These are phyloP conservation scores for Epithele typhae DNA, from an alignment of 768 basidiomycete genomes.

Conservation along the genomic window DNA sequence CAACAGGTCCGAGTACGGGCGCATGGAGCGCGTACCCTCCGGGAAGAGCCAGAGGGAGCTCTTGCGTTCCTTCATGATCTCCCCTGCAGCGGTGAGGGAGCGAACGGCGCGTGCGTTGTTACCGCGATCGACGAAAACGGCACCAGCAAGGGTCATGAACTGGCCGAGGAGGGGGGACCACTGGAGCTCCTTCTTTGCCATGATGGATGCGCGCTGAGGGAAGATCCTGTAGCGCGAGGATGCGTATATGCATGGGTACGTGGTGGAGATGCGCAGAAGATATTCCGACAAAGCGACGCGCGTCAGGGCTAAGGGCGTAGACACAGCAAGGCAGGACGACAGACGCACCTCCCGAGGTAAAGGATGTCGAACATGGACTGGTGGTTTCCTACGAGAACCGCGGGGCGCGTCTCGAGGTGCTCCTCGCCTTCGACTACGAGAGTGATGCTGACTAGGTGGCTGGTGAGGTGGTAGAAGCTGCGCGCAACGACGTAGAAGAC, in stretches of 20 bases:
- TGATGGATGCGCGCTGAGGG: conserved; percentile 78
- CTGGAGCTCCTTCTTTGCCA: conserved; percentile 88
- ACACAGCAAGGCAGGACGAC: background rate
- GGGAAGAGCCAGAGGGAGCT: conserved; percentile 93
- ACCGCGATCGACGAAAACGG: conserved; percentile 88
- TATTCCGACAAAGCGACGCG: conserved; percentile 5
- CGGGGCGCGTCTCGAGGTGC: conserved; percentile 64
- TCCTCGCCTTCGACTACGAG: conserved; percentile 87
- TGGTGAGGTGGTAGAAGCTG: conserved; percentile 70
- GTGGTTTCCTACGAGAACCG: conserved; percentile 83
- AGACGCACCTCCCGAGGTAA: conserved; percentile 67
- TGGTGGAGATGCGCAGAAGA: conserved; percentile 3
- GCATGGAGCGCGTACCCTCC: conserved; percentile 86
- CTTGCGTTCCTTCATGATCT: conserved; percentile 64
- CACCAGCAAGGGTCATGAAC: conserved; percentile 85
- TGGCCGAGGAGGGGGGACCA: conserved; percentile 83
- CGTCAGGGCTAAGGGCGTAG: background rate
- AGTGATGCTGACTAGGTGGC: conserved; percentile 57
- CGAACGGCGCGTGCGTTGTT: conserved; percentile 70
- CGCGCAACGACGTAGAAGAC: conserved; percentile 82
- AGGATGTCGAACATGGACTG: conserved; percentile 92
- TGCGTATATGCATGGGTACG: conserved; percentile 4
- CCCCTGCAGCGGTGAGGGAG: conserved; percentile 73
- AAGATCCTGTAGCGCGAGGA: conserved; percentile 51
- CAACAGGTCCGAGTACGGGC: conserved; percentile 59